Base-by-base conservation (phyloP, 31 red algal genomes). In the Odonthalia washingtoniensis region DNA sequence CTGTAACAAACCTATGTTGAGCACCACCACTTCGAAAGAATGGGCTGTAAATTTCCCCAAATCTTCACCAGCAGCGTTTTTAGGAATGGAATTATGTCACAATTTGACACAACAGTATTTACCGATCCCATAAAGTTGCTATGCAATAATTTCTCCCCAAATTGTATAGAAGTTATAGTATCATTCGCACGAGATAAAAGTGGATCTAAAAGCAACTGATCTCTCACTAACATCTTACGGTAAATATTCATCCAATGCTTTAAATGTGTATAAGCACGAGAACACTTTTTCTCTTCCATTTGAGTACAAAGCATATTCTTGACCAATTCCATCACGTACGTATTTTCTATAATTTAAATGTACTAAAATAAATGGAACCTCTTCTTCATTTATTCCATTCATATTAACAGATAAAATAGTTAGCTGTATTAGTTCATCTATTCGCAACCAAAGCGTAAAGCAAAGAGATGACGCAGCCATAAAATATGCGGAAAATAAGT, bases 401-500 rank as follows among this genome's bases (percentile, higher is more conserved):
- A 61, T 80, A 6, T 60, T 62, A 4, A 75, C 30, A 1, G 39
- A 0, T 60, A 27, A 34, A 38, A 38, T 33, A 52, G 40, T 21
- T 45, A 80, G 46, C 60, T 80, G 76, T 9, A 80, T 6, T 80
- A 57, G 0, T 21, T 80, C 76, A 32, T 80, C 42, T 57, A 80
- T 80, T 63, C 67, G 14, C 9, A 70, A 14, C 67, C 67, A 70
- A 34, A 70, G 33, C 12, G 12, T 34, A 61, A 14, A 80, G 24
- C 76, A 60, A 6, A 60, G 3, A 57, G 76, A 43, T 34, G 76
- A 0, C 3, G 34, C 4, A 5, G 76, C 4, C 76, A 60, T 80
- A 6, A 80, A 0, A 32, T 60, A 80, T 12, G 41, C 34, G 3
- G 60, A 63, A 17, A 0, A 52, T 5, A 80, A 30, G 0, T 27